Percentiles rank a stretch among this genome's conserved stretches.
These are phyloP conservation scores for Colletotrichum tamarilloi DNA, from an alignment of 2,329 filamentous ascomycete species.

Conservation along the genomic window DNA sequence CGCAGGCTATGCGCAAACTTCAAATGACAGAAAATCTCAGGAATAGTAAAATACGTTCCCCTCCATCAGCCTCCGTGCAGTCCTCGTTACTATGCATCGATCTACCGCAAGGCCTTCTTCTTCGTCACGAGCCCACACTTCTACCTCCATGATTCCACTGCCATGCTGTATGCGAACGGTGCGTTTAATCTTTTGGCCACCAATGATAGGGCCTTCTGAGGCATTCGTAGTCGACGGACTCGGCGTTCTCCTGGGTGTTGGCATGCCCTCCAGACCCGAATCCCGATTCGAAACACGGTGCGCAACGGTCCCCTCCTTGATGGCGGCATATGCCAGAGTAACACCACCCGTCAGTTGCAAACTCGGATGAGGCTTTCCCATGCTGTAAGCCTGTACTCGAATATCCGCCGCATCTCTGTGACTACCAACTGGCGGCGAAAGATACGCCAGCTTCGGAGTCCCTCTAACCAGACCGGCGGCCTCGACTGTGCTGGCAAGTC, in stretches of 20 bases:
- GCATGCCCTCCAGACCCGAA: background rate
- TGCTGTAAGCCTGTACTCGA: constrained; percentile 58
- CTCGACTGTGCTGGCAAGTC: constrained; percentile 55
- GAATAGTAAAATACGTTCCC: constrained; percentile 44
- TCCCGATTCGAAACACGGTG: constrained; percentile 35
- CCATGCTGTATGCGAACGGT: constrained; percentile 41
- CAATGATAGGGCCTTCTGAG: background rate
- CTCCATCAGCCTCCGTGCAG: constrained; percentile 46
- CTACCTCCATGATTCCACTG: constrained; percentile 43
- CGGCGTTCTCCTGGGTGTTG: constrained; percentile 38
- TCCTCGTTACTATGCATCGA: constrained; percentile 44
- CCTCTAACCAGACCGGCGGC: constrained; percentile 45
- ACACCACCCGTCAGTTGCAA: constrained; percentile 64
- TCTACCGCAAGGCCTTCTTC: constrained; percentile 38
- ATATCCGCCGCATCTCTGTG: constrained; percentile 47
- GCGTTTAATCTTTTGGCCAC: background rate
- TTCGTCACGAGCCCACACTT: constrained; percentile 36
- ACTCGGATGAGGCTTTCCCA: constrained; percentile 61
- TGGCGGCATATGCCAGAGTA: constrained; percentile 57
- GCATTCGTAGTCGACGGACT: constrained; percentile 31
- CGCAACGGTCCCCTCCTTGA: constrained; percentile 53
- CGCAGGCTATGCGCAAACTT: background rate
- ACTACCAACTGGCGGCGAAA: constrained; percentile 47
- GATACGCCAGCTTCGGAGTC: constrained; percentile 67
- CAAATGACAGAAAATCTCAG: background rate